Base-by-base conservation (phyloP, 345 rosid species). In the Rhodomyrtus tomentosa region DNA sequence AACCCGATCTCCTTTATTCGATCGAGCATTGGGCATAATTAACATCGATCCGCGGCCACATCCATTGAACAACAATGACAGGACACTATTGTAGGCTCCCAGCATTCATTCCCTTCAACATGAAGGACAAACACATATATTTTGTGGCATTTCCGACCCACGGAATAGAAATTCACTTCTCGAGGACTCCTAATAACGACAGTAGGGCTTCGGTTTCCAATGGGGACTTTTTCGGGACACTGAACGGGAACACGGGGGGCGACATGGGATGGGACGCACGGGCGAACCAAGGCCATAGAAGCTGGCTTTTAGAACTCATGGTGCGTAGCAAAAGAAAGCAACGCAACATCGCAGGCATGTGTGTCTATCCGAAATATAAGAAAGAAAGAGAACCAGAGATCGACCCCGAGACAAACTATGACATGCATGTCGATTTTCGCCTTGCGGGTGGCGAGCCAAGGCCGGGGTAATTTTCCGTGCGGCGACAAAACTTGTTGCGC, bases 301-400 rank as follows among this genome's bases (percentile, higher is more conserved):
- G 86, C 83, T 54, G 81, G 83, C 91, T 92, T 91, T 91, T 58
- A 68, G 84, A 91, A 85, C 87, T 85, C 88, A 86, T 85, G 93
- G 95, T 85, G 87, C 88, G 83, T 14, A 92, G 68, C 59, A 76
- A 90, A 91, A 86, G 93, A 87, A 87, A 90, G 90, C 89, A 85
- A 90, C 88, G 7, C 86, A 87, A 82, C 91, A 86, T 25, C 13
- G 72, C 58, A 15, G 36, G 18, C 22, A 55, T 82, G 55, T 25
- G 73, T 45, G 50, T 82, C 83, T n/a, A 25, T 81, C 81, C 68
- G 85, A 53, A 18, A 29, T 55, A 45, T 40, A 14, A n/a, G 32
- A 48, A 14, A n/a, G 32, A 48, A 25, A 82, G 50, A 58, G 83
- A 68, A 4, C 12, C 24, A 62, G 76, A 68, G 76, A 68, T 32